phyloP scores from a whole-genome alignment of 225 moss, liverwort and hornwort species.

The Climacium dendroides region DNA sequence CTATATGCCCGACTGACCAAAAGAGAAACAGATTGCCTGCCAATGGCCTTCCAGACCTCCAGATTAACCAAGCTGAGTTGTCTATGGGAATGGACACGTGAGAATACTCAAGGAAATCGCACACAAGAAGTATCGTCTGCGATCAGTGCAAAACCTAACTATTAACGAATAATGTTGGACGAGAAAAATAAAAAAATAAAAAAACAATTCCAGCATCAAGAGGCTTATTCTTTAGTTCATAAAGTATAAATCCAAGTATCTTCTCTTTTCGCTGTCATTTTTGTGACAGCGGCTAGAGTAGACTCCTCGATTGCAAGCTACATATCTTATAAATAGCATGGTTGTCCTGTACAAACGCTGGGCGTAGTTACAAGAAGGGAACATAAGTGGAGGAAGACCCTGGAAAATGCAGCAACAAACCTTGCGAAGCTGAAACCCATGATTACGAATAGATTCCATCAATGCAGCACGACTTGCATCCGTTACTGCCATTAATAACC shows the following conservation, averaged over 20 bases:
- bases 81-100: not conserved
- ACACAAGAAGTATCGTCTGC: not conserved
- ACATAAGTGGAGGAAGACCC: not conserved
- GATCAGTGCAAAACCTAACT: not conserved
- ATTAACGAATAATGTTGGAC: not conserved
- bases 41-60: not conserved
- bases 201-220: not conserved
- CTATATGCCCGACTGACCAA: not conserved
- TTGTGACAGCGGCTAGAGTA: not conserved
- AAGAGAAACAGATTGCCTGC: not conserved
- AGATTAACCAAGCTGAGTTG: not conserved
- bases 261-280: not conserved
- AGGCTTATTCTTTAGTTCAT: not conserved
- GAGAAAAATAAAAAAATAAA: not conserved
- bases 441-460: slow-evolving; percentile 75
- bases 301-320: not conserved
- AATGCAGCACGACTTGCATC: slow-evolving; percentile 71
- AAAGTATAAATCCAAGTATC: not conserved
- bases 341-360: not conserved
- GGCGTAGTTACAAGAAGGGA: not conserved
- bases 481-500: not conserved
- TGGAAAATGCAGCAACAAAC: slow-evolving; percentile 8
- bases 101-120: not conserved
- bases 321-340: not conserved
- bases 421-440: slow-evolving; percentile 73